Evolutionary conservation across 768 basidiomycete genomes (phyloP).

Genomic region (Suillus brevipes): DNA sequence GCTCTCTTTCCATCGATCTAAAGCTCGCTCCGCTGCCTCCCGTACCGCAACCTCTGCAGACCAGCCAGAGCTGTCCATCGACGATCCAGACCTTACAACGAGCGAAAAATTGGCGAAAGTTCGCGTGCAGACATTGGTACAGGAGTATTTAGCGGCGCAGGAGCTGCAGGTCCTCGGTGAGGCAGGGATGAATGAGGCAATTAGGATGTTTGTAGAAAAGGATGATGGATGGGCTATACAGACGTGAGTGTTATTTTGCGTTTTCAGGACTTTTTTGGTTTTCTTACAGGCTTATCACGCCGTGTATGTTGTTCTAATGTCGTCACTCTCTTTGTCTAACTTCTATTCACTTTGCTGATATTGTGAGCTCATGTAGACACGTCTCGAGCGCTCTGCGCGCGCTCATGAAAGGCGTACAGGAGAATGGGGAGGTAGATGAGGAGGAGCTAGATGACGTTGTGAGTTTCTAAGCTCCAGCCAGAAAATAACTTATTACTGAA

Average conservation of each 20-base stretch:
- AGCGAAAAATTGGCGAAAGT: slow-evolving; percentile 80
- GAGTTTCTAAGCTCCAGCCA: slow-evolving; percentile 20
- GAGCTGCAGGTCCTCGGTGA: slow-evolving; percentile 91
- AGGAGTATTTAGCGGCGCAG: slow-evolving; percentile 90
- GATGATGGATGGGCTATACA: slow-evolving; percentile 93
- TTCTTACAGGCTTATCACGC: not conserved
- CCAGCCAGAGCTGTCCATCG: slow-evolving; percentile 78
- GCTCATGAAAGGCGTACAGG: slow-evolving; percentile 67
- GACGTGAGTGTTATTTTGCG: slow-evolving; percentile 50
- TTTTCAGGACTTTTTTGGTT: not conserved
- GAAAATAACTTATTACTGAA: slow-evolving; percentile 1
- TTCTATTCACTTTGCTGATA: not conserved
- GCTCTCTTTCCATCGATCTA: slow-evolving; percentile 85
- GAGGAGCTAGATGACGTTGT: slow-evolving; percentile 76
- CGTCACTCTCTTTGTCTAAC: not conserved
- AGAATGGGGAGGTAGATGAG: slow-evolving; percentile 67
- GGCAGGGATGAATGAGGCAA: slow-evolving; percentile 89
- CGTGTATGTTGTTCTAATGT: not conserved
- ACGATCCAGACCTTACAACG: slow-evolving; percentile 64
- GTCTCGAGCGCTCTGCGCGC: slow-evolving; percentile 57
- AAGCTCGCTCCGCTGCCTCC: slow-evolving; percentile 41
- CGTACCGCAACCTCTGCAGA: slow-evolving; percentile 67
- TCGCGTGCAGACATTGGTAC: slow-evolving; percentile 85
- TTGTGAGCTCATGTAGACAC: slow-evolving; percentile 47
- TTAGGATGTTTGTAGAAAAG: slow-evolving; percentile 95